phyloP scores from a whole-genome alignment of 2,329 filamentous ascomycete species.

The Aspergillus quadrilineatus region DNA sequence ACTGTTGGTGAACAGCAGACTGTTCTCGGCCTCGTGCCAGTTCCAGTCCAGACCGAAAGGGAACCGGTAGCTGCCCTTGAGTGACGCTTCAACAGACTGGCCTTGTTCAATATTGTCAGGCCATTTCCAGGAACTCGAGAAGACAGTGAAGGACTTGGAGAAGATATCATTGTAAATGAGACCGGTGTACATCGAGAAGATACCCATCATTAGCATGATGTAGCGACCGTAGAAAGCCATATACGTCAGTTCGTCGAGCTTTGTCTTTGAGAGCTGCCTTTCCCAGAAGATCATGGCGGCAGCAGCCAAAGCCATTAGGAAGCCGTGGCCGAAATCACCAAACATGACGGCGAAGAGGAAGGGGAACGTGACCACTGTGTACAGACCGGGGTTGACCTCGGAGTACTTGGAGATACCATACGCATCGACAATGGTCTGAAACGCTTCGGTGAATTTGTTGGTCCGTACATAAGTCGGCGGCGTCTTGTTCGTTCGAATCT shows the following conservation, averaged over 20 bases:
- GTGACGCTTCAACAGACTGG: slow-evolving; percentile 62
- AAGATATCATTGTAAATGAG: slow-evolving; percentile 98
- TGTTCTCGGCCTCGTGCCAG: slow-evolving; percentile 95
- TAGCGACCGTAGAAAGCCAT: slow-evolving; percentile 99
- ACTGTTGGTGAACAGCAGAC: slow-evolving; percentile 93
- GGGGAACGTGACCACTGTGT: slow-evolving; percentile 96
- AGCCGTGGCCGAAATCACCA: slow-evolving; percentile 91
- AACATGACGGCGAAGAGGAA: slow-evolving; percentile 99
- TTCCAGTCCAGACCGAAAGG: slow-evolving; percentile 94
- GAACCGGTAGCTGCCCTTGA: slow-evolving; percentile 78
- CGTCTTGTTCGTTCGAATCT: slow-evolving; percentile 94
- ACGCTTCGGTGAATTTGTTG: slow-evolving; percentile 96
- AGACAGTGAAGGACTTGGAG: slow-evolving; percentile 86
- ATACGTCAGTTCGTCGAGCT: slow-evolving; percentile 93
- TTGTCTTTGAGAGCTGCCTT: slow-evolving; percentile 75
- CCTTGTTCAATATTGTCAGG: slow-evolving; percentile 67
- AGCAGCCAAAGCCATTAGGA: slow-evolving; percentile 82
- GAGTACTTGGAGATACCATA: slow-evolving; percentile 97
- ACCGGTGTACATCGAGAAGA: slow-evolving; percentile 96
- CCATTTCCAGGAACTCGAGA: slow-evolving; percentile 87
- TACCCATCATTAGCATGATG: slow-evolving; percentile 96
- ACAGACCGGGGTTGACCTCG: slow-evolving; percentile 93
- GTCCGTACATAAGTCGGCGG: slow-evolving; percentile 97
- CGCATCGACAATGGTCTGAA: slow-evolving; percentile 98
- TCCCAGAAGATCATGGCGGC: slow-evolving; percentile 96